phyloP scores from a whole-genome alignment of 345 rosid species.

The Chamaenerion angustifolium region DNA sequence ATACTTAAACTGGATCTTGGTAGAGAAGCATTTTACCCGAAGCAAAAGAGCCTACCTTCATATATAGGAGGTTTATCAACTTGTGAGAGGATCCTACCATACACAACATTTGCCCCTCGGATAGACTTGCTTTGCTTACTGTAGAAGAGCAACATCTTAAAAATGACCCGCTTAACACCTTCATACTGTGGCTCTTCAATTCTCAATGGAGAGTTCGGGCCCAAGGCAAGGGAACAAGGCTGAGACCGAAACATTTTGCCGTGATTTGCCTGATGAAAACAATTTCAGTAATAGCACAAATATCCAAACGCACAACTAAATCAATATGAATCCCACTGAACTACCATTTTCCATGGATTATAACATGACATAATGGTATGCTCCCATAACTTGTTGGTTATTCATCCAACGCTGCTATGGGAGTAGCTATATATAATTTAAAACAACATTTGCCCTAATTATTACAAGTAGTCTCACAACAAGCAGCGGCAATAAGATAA shows the following conservation, averaged over 20 bases:
- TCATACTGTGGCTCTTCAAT: constrained; percentile 61
- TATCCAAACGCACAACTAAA: background rate
- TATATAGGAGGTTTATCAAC: constrained; percentile 68
- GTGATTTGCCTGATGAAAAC: constrained; percentile 41
- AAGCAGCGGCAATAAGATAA: no score
- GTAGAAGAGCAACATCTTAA: constrained; percentile 65
- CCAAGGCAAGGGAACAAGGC: constrained; percentile 79
- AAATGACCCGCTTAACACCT: constrained; percentile 42
- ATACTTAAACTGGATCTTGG: background rate
- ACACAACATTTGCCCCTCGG: constrained; percentile 76
- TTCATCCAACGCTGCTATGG: background rate
- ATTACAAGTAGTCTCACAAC: no score
- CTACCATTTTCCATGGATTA: background rate
- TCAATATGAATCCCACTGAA: background rate
- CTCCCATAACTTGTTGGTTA: background rate
- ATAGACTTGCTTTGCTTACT: constrained; percentile 81
- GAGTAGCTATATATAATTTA: no score
- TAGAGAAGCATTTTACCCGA: background rate
- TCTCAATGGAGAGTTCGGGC: constrained; percentile 54
- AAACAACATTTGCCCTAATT: no score
- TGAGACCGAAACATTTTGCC: constrained; percentile 73
- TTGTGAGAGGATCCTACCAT: constrained; percentile 47
- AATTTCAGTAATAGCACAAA: background rate
- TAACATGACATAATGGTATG: background rate
- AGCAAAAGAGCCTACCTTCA: constrained; percentile 37